Base-by-base conservation (phyloP, 2,329 filamentous ascomycete genomes). In the Ceratocystis diversiconidia region DNA sequence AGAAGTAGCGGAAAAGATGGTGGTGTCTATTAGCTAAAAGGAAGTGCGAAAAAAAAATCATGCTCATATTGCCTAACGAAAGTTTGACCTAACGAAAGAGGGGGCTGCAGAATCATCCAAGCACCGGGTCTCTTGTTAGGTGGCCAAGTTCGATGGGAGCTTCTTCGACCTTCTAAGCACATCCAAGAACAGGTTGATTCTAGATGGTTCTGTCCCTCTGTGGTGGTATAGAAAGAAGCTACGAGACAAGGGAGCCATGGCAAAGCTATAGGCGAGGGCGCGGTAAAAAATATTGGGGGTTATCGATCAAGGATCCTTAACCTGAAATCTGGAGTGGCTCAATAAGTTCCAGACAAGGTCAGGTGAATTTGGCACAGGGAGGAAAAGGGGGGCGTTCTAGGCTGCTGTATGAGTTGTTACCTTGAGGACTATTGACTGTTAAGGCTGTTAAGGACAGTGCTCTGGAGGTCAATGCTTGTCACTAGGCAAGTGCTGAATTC, bases 181-280 rank as follows among this genome's bases (percentile, higher is more conserved):
- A 8, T 62, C 36, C 2, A 22, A 43, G 36, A 62, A 43, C 60
- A 30, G 36, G 10, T 25, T 62, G 60, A 43, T 62, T 43, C 36
- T 62, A 62, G 60, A 62, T 62, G 43, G 28, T 62, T 43, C 43
- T 44, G 32, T n/a, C 60, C 30, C 60, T 43, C 36, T 6, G 28
- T 62, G 5, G 59, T 61, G 32, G 43, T 43, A 46, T 32, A 62
- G 8, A 62, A 62, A 19, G 22, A 15, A 41, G 12, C 32, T 10
- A n/a, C 15, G 60, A 36, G 12, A 30, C 52, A 17, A 28, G 22
- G 10, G 4, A 57, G 15, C 19, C 25, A 22, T 5, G 25, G 15
- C 10, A 19, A 48, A 48, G n/a, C 5, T 8, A 12, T 44, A 44
- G 43, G 43, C 43, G 43, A 17, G 43, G 43, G 10, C n/a, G n/a